Evolutionary conservation across 805 yeast species (phyloP).

Genomic region (Candida bentonensis): DNA sequence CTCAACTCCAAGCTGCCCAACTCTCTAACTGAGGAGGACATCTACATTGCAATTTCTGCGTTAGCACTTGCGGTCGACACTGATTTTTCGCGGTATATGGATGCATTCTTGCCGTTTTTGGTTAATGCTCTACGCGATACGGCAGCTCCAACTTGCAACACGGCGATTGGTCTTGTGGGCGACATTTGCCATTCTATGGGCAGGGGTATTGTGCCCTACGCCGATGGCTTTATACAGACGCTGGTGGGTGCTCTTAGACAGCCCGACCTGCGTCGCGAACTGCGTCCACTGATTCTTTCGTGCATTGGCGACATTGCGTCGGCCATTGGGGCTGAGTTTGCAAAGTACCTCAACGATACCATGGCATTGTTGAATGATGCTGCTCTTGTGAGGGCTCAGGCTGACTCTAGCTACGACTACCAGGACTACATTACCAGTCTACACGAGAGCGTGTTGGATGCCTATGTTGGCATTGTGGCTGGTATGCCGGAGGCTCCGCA

Average conservation of each 20-base stretch:
- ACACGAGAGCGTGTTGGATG: conserved; percentile 83
- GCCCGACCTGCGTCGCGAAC: conserved; percentile 56
- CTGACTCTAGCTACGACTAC: conserved; percentile 55
- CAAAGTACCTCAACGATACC: conserved; percentile 63
- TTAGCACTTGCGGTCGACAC: conserved; percentile 69
- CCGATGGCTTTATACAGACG: conserved; percentile 69
- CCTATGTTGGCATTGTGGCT: conserved; percentile 88
- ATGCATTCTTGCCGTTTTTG: conserved; percentile 70
- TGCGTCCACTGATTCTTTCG: conserved; percentile 77
- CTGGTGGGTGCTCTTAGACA: conserved; percentile 61
- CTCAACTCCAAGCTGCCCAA: conserved; percentile 49
- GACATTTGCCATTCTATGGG: conserved; percentile 88
- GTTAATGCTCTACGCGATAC: conserved; percentile 66
- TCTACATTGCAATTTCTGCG: conserved; percentile 82
- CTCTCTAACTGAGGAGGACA: conserved; percentile 84
- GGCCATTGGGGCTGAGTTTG: conserved; percentile 64
- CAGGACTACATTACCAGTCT: conserved; percentile 60
- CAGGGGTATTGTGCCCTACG: conserved; percentile 53
- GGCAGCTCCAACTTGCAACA: conserved; percentile 69
- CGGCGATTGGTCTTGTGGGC: conserved; percentile 91
- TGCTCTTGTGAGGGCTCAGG: conserved; percentile 15
- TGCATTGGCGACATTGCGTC: conserved; percentile 95
- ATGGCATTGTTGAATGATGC: conserved; percentile 47
- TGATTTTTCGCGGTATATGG: conserved; percentile 62
- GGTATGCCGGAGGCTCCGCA: conserved; percentile 66